phyloP scores from a whole-genome alignment of 306 rosid genomes.

The Betula pendula region DNA sequence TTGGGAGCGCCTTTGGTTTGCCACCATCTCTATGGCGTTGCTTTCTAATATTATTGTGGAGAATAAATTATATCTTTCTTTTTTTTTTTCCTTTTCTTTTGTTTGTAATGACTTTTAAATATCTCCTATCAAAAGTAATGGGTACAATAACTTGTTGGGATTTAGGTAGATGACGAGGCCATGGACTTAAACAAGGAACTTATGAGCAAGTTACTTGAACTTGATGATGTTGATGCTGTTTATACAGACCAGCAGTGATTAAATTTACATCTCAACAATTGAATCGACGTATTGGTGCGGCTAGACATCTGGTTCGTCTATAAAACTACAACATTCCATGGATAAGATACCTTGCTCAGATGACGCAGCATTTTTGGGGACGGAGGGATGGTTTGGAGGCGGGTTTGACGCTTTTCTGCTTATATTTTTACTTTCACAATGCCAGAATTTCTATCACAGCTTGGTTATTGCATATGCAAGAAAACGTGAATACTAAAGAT shows the following conservation, averaged over 20 bases:
- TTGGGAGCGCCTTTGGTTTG: too few relatives aligned
- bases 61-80: background rate
- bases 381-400: background rate
- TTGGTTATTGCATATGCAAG: background rate
- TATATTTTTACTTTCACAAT: background rate
- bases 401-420: background rate
- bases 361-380: background rate
- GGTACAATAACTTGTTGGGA: conserved; percentile 21
- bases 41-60: background rate
- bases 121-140: background rate
- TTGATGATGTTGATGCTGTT: conserved; percentile 95
- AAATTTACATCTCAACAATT: conserved; percentile 20
- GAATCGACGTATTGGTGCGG: conserved; percentile 21
- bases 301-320: background rate
- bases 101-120: background rate
- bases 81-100: background rate
- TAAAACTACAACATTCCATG: background rate
- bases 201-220: conserved; percentile 76
- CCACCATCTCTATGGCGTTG: background rate
- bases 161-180: conserved; percentile 94
- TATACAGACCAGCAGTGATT: conserved; percentile 81
- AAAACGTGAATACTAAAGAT: background rate
- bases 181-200: conserved; percentile 88
- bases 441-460: background rate
- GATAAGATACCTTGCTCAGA: background rate